Conservation (phyloP, 805 yeast genomes). For the Yueomyces sinensis region DNA sequence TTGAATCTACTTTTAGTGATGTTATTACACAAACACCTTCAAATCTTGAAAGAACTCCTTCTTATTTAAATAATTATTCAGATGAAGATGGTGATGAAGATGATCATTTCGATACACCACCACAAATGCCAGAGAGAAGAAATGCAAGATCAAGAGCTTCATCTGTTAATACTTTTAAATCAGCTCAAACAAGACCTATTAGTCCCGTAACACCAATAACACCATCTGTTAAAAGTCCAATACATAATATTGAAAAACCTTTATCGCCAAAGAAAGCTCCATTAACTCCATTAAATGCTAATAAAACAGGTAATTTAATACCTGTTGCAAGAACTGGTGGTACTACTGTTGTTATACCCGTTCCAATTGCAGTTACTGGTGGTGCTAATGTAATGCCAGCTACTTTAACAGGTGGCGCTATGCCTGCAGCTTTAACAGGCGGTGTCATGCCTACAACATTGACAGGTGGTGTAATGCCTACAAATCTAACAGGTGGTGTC, state of each 20-base stretch:
- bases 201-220: too few species aligned
- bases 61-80: not conserved
- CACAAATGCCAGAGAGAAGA: slow-evolving; percentile 1
- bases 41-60: not conserved
- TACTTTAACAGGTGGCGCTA: not conserved
- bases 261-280: not conserved
- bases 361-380: slow-evolving; percentile 1
- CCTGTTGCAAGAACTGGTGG: slow-evolving; percentile 1
- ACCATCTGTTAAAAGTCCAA: not conserved
- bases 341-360: not conserved
- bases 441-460: not conserved
- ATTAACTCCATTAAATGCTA: not conserved
- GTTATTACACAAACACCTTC: not conserved
- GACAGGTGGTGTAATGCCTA: slow-evolving; percentile 1
- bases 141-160: not conserved
- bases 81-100: slow-evolving; percentile 10
- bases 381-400: not conserved
- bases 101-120: too few species aligned
- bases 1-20: slow-evolving; percentile 6
- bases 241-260: not conserved
- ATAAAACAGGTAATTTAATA: slow-evolving; percentile 8
- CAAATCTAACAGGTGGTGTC: slow-evolving; percentile 11
- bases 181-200: not conserved
- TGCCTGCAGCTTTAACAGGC: slow-evolving; percentile 1
- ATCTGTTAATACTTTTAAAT: not conserved